A percentile compares a stretch with the other conserved stretches of the same genome.
These are phyloP conservation scores for Chamaecyparis obtusa DNA, from an alignment of 75 land plant genomes.

Conservation along the genomic window DNA sequence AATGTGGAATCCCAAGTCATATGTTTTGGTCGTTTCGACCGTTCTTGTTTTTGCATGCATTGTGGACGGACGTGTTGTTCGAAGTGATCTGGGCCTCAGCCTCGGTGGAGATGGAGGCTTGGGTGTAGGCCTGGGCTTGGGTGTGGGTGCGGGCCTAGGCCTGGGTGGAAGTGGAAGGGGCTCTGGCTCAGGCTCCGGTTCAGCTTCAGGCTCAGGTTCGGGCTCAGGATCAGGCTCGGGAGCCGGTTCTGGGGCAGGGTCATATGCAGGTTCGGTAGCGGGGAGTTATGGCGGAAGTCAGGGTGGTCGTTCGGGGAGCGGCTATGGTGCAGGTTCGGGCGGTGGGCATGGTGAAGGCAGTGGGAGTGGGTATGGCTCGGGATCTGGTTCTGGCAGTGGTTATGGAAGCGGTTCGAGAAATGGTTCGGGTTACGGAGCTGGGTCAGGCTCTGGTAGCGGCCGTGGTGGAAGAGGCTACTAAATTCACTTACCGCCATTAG, in stretches of 20 bases:
- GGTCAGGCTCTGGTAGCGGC: neutral
- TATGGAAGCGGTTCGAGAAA: neutral
- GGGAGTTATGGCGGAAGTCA: neutral
- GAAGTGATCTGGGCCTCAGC: neutral
- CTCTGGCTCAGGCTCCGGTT: neutral
- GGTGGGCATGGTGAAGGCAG: neutral
- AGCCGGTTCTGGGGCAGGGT: neutral
- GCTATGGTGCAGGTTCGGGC: neutral
- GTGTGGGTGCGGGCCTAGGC: neutral
- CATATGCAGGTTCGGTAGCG: neutral
- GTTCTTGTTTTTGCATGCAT: neutral
- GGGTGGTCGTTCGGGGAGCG: neutral
- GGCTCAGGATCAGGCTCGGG: neutral
- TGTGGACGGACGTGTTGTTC: neutral
- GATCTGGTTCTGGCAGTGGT: neutral
- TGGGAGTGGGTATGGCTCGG: neutral
- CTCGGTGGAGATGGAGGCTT: neutral
- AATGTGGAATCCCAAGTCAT: neutral
- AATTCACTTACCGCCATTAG: too few relatives aligned
- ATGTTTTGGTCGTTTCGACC: neutral
- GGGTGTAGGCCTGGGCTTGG: neutral
- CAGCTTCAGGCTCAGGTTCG: neutral
- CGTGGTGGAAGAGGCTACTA: neutral
- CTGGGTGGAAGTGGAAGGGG: neutral
- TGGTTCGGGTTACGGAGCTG: neutral